Conservation (phyloP, 441 rosid species). For the Gossypium aridum region DNA sequence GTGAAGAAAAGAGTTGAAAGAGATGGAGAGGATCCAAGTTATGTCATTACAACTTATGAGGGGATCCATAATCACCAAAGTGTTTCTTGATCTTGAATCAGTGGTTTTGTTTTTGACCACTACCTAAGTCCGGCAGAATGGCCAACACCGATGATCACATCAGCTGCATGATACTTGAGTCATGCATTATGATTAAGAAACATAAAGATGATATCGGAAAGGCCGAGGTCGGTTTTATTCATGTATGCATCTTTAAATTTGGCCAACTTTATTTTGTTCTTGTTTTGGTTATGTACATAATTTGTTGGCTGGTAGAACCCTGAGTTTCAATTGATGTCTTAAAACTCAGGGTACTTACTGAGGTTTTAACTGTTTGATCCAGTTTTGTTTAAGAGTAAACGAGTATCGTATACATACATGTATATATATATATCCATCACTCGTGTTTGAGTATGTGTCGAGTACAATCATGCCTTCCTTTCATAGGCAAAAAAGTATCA, state of each 20-base stretch:
- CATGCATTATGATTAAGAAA: neutral
- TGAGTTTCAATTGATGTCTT: neutral
- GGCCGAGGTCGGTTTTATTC: neutral
- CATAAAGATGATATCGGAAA: neutral
- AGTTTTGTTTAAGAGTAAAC: neutral
- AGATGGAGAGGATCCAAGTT: slow-evolving; percentile 64
- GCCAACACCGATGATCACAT: neutral
- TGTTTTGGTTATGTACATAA: neutral
- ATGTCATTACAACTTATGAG: slow-evolving; percentile 81
- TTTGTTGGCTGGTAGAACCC: neutral
- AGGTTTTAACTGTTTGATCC: neutral
- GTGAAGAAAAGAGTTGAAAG: slow-evolving; percentile 93
- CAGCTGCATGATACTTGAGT: neutral
- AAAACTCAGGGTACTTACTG: neutral
- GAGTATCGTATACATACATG: neutral
- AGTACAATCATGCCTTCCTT: neutral
- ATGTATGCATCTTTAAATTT: neutral
- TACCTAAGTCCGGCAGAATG: neutral
- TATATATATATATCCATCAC: neutral
- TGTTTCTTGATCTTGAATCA: neutral
- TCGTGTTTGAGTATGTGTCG: neutral
- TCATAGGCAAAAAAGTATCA: too few relatives aligned
- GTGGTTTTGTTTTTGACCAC: neutral
- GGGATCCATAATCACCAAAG: slow-evolving; percentile 50
- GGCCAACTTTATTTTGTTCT: neutral